Evolutionary conservation across 257 asterid genomes (phyloP).

Genomic region (Paraleonurus japonicus): DNA sequence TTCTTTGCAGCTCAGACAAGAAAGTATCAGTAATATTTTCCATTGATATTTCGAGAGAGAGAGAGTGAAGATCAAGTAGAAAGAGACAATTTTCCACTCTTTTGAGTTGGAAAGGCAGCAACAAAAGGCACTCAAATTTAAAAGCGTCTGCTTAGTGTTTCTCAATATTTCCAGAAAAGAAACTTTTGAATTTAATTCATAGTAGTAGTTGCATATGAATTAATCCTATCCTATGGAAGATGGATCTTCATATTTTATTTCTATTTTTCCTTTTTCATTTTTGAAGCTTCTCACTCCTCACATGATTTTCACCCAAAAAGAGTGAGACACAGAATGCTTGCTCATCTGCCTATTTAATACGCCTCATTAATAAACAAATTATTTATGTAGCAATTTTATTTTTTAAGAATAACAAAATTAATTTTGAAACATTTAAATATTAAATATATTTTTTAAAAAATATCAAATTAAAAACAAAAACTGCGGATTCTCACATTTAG

Average conservation of each 20-base stretch:
- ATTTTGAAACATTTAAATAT: no score
- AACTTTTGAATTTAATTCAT: background rate
- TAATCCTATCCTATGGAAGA: no score
- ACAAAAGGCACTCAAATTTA: slow-evolving; percentile 22
- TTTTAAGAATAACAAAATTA: no score
- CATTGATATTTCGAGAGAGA: slow-evolving; percentile 34
- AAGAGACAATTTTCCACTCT: background rate
- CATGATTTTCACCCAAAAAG: background rate
- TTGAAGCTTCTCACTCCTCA: background rate
- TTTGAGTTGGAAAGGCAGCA: slow-evolving; percentile 24
- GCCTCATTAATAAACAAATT: no score
- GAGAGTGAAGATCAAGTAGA: background rate
- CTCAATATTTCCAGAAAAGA: slow-evolving; percentile 20
- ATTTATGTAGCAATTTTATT: no score
- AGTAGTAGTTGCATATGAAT: no score
- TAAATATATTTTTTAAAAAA: no score
- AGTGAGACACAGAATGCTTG: background rate
- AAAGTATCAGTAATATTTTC: slow-evolving; percentile 5
- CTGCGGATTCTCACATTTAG: no score
- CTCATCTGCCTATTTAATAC: background rate
- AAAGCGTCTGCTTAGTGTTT: slow-evolving; percentile 5
- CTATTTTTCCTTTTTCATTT: background rate
- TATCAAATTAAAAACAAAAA: no score
- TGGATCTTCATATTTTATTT: background rate
- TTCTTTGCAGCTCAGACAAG: slow-evolving; percentile 37